phyloP scores from a whole-genome alignment of 2,329 filamentous ascomycete species.

The Dactylellina leptospora region DNA sequence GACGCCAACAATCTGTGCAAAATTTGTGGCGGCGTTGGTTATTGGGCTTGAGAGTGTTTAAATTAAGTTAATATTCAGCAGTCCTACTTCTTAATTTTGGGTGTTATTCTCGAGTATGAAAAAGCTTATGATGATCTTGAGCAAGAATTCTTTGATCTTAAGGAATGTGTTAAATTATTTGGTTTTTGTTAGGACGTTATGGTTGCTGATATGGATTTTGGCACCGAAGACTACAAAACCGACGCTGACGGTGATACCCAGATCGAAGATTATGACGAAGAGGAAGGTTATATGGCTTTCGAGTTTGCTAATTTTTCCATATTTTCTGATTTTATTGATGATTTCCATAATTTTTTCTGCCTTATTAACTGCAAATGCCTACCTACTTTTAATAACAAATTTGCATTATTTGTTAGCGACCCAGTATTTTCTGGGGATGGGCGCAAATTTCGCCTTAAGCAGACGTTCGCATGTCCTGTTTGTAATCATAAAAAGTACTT shows the following conservation, averaged over 20 bases:
- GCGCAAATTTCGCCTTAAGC: background rate
- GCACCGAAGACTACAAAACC: background rate
- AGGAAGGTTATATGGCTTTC: background rate
- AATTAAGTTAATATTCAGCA: background rate
- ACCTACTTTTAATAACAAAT: too few species aligned
- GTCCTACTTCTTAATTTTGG: background rate
- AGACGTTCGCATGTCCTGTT: background rate
- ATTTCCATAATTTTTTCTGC: background rate
- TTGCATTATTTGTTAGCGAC: background rate
- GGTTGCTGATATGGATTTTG: background rate
- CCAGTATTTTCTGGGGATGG: background rate
- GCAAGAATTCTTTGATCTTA: background rate
- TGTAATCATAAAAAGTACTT: background rate
- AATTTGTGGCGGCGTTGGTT: background rate
- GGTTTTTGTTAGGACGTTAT: background rate
- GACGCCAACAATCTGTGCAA: background rate
- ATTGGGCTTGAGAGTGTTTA: background rate
- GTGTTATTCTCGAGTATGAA: background rate
- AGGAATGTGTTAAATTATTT: background rate
- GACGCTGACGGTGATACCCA: background rate
- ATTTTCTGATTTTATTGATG: background rate
- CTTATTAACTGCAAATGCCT: background rate
- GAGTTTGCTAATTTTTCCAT: background rate
- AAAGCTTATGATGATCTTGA: background rate
- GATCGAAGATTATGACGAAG: background rate